Percentiles rank a stretch among this genome's conserved stretches.
Evolutionary conservation across 164 flowering plant genomes (phyloP).

Genomic region (Sextonia rubra): DNA sequence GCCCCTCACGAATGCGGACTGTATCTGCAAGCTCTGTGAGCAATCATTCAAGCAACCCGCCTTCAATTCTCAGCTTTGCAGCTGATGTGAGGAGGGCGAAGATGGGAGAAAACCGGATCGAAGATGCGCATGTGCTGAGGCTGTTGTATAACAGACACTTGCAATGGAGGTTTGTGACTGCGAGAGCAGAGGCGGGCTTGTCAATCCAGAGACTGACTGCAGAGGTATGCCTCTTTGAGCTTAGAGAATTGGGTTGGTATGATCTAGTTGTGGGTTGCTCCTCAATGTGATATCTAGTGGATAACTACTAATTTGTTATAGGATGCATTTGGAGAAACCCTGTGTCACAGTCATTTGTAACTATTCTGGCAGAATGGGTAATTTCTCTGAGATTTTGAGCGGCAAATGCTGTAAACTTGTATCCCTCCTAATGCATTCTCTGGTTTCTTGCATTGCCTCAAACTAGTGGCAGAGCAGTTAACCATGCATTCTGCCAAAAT

Average conservation of each 20-base stretch:
- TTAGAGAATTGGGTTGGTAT: background rate
- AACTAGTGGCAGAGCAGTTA: no score
- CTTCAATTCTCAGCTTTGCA: slow-evolving; percentile 55
- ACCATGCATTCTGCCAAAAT: no score
- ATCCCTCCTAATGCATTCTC: no score
- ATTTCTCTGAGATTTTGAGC: no score
- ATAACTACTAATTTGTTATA: no score
- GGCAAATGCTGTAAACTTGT: no score
- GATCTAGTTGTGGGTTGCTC: background rate
- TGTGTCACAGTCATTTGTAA: no score
- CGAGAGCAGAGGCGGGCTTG: slow-evolving; percentile 57
- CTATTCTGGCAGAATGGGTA: no score
- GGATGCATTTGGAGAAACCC: no score
- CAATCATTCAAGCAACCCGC: slow-evolving; percentile 29
- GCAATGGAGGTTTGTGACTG: slow-evolving; percentile 88
- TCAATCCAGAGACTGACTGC: slow-evolving; percentile 45
- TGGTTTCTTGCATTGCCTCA: no score
- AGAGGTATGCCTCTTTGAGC: slow-evolving; percentile 49
- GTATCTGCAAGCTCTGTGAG: slow-evolving; percentile 17
- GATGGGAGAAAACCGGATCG: slow-evolving; percentile 54
- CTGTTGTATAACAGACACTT: slow-evolving; percentile 59
- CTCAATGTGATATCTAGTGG: no score
- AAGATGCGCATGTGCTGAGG: slow-evolving; percentile 67
- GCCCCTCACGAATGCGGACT: slow-evolving; percentile 57
- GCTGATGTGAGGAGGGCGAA: slow-evolving; percentile 60